Evolutionary conservation across 129 eudicot species (phyloP).

Genomic region (Logfia minima): DNA sequence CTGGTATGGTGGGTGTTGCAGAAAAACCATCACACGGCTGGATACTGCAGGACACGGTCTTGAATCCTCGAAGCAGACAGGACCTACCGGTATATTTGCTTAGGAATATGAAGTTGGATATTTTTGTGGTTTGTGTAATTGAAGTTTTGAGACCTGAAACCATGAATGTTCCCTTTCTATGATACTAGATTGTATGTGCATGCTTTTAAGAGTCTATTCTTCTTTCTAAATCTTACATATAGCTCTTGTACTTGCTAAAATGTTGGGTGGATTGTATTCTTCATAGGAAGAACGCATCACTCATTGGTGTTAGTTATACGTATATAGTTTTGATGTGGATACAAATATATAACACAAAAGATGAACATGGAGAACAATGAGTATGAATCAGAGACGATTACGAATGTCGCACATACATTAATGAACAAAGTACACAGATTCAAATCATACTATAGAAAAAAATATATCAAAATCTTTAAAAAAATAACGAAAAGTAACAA

Average conservation of each 20-base stretch:
- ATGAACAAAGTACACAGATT: slow-evolving; percentile 6
- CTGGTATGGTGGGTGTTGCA: slow-evolving; percentile 22
- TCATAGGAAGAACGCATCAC: too few relatives aligned
- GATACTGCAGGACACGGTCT: slow-evolving; percentile 45
- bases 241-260: too few relatives aligned
- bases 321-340: too few relatives aligned
- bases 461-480: slow-evolving; percentile 12
- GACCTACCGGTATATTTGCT: slow-evolving; percentile 55
- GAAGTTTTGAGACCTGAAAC: slow-evolving; percentile 13
- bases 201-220: slow-evolving; percentile 1
- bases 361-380: background rate
- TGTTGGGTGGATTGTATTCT: too few relatives aligned
- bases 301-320: too few relatives aligned
- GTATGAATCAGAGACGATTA: background rate
- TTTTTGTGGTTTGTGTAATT: slow-evolving; percentile 16
- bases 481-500: background rate
- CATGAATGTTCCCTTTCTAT: slow-evolving; percentile 2
- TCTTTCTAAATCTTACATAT: background rate
- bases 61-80: slow-evolving; percentile 57
- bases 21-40: slow-evolving; percentile 52
- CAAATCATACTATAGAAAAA: slow-evolving; percentile 17
- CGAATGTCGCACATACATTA: background rate
- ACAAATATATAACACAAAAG: too few relatives aligned
- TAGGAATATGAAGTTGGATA: slow-evolving; percentile 27
- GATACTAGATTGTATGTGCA: background rate